Evolutionary conservation across 179 eudicot species (phyloP), one percentile per base, ranked within the genome.

Genomic region (Sideroxylon spinosum): DNA sequence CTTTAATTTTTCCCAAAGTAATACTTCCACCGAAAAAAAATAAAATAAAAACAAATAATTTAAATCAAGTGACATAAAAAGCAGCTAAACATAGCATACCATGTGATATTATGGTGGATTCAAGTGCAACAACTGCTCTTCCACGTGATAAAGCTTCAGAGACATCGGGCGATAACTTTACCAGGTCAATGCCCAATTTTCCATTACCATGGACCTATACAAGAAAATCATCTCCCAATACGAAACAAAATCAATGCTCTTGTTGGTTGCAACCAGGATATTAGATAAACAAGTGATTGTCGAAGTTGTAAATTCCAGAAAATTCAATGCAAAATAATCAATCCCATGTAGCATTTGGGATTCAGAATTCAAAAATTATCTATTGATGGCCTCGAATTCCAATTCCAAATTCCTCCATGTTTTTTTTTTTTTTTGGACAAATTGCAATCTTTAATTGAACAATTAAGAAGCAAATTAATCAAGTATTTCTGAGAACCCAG

Each of bases 41-140:
- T 1, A 32, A 32, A 37, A 37, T 37, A 37, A 37, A 37, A 37
- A 3, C 3, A 37, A 3, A 37, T 37, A 37, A 37, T 6, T 37
- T 37, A 37, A 37, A 37, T 37, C 25, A 59, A 32, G 23, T 64
- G 29, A 55, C 19, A 55, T 6, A 11, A 5, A 71, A 13, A 62
- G 76, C 2, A 61, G 49, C 61, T 20, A n/a, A 71, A 55, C 68
- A 60, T 61, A 81, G 65, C 68, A 60, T 71, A 81, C 84, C 84
- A 65, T 81, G 84, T 32, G 84, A 62, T 68, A 81, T 81, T 48
- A 87, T 86, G 62, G 90, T 88, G 62, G 88, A 86, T 79, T 88
- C 91, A 9, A 88, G 85, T 61, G 91, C 91, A 67, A 88, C 89
- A 81, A 88, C 89, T 1, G 87, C 78, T 77, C 78, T 82, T 71